phyloP scores from a whole-genome alignment of 176 grass and related monocot genomes.

The Cenchrus purpureus region DNA sequence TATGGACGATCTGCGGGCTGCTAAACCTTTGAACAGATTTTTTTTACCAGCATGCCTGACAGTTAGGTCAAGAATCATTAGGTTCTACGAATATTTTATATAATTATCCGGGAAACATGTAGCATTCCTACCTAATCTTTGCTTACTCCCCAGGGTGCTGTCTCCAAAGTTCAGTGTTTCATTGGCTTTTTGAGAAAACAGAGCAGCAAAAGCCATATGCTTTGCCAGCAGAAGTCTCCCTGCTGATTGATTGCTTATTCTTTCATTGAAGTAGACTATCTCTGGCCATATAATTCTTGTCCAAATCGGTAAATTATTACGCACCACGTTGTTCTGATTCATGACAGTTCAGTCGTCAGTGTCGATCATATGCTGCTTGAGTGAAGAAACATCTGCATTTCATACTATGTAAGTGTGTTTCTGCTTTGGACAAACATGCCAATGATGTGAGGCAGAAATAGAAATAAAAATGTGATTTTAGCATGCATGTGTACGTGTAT shows the following conservation, averaged over 20 bases:
- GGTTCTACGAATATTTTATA: constrained; percentile 49
- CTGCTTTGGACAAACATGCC: neutral
- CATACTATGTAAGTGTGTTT: neutral
- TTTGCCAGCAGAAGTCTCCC: constrained; percentile 43
- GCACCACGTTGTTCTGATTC: constrained; percentile 18
- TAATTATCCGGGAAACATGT: constrained; percentile 37
- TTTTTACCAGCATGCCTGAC: constrained; percentile 45
- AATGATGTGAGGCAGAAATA: constrained; percentile 18
- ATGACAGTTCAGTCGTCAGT: constrained; percentile 2
- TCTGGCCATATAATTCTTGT: constrained; percentile 33
- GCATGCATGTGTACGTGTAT: neutral
- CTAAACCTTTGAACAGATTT: constrained; percentile 33
- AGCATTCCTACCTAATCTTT: constrained; percentile 66
- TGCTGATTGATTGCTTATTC: constrained; percentile 48
- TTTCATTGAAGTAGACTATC: constrained; percentile 37
- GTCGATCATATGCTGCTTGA: neutral
- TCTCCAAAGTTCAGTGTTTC: constrained; percentile 74
- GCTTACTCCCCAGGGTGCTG: constrained; percentile 80
- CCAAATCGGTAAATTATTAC: constrained; percentile 34
- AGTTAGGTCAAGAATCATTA: constrained; percentile 70
- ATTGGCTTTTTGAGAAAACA: constrained; percentile 43
- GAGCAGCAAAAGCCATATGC: constrained; percentile 51
- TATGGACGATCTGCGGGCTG: constrained; percentile 41
- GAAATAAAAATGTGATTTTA: neutral
- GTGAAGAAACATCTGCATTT: constrained; percentile 7